These are phyloP conservation scores for Pezicula carpinea DNA, from an alignment of 2,329 filamentous ascomycete species.

Conservation along the genomic window DNA sequence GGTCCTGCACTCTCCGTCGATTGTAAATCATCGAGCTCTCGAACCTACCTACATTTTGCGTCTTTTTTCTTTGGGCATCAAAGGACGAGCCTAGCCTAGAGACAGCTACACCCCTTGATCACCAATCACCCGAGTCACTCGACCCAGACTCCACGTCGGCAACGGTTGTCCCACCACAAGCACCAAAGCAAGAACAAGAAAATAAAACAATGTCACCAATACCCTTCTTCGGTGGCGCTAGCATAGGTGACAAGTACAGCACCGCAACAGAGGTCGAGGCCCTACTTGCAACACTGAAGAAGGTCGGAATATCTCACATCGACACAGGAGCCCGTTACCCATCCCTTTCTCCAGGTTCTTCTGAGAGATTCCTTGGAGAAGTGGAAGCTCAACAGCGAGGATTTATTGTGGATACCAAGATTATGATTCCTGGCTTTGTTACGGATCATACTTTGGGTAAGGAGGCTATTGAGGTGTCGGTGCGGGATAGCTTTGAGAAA, in stretches of 20 bases:
- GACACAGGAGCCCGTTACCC: conserved; percentile 11
- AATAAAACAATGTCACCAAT: neutral
- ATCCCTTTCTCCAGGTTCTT: conserved; percentile 1
- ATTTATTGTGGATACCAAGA: conserved; percentile 7
- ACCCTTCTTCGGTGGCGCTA: conserved; percentile 5
- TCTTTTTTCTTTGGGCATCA: too few relatives aligned
- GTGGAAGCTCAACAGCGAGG: conserved; percentile 3
- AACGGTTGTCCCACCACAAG: too few relatives aligned
- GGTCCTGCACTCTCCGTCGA: too few relatives aligned
- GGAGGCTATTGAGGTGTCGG: neutral
- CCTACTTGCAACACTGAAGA: conserved; percentile 1
- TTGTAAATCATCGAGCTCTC: too few relatives aligned
- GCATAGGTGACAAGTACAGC: neutral
- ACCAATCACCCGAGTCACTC: too few relatives aligned
- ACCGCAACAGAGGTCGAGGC: neutral
- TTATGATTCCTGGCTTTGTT: neutral
- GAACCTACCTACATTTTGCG: too few relatives aligned
- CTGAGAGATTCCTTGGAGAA: conserved; percentile 7
- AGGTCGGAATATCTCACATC: conserved; percentile 3
- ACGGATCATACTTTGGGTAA: neutral
- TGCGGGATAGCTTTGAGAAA: neutral
- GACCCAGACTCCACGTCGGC: too few relatives aligned
- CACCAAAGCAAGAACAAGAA: too few relatives aligned
- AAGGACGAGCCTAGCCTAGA: too few relatives aligned
- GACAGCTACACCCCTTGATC: too few relatives aligned